Evolutionary conservation across 179 eudicot species (phyloP).

Genomic region (Actinidia polygama): DNA sequence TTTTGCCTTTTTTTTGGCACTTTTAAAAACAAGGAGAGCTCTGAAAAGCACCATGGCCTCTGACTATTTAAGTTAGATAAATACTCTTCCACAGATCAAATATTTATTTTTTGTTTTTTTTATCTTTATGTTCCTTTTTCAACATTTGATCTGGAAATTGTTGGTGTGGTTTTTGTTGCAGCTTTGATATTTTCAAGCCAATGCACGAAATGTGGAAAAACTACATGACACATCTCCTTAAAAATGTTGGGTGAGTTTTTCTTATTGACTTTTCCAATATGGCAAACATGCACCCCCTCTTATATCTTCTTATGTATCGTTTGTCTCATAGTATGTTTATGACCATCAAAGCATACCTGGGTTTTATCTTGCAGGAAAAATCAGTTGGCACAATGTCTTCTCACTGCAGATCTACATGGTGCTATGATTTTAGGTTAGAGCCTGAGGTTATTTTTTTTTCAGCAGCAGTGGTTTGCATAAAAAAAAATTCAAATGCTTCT

Average conservation of each 20-base stretch:
- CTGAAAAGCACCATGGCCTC: too few species aligned
- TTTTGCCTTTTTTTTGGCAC: too few species aligned
- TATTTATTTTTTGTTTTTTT: background rate
- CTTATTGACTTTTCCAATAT: background rate
- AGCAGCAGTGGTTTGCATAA: background rate
- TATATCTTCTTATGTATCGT: constrained; percentile 1
- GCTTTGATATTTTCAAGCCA: constrained; percentile 67
- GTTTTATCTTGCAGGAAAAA: constrained; percentile 56
- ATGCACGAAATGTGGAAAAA: constrained; percentile 88
- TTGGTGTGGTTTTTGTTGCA: constrained; percentile 29
- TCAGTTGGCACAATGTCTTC: constrained; percentile 69
- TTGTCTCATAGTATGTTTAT: background rate
- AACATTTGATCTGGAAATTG: constrained; percentile 6
- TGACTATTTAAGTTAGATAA: background rate
- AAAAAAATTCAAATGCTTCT: background rate
- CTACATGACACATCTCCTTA: constrained; percentile 62
- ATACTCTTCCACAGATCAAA: background rate
- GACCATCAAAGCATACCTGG: background rate
- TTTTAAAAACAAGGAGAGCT: too few species aligned
- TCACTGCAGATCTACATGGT: constrained; percentile 87
- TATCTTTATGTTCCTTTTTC: background rate
- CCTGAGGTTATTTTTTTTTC: background rate
- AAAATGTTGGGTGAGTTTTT: constrained; percentile 53
- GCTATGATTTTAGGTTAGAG: constrained; percentile 72
- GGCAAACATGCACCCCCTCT: background rate